Evolutionary conservation across 352 stramenopile genomes (phyloP).

Genomic region (Phytophthora macrochlamydospora): DNA sequence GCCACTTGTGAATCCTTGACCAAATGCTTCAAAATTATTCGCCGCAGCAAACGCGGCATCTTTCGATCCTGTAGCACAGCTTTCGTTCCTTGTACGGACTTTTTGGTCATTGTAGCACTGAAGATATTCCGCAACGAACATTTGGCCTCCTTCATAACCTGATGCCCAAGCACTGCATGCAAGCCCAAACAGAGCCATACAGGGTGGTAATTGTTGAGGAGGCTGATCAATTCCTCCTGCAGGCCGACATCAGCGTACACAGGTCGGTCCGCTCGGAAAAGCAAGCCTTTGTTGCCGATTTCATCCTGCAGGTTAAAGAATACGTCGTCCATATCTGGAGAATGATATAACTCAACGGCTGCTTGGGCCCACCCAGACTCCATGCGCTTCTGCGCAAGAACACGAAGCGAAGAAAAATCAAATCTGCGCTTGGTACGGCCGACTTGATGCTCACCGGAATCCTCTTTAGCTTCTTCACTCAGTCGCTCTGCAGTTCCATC

Average conservation of each 20-base stretch:
- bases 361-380: conserved; percentile 67
- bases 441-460: conserved; percentile 6
- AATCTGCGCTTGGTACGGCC: conserved; percentile 32
- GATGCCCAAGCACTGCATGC: conserved; percentile 82
- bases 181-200: conserved; percentile 92
- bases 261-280: conserved; percentile 85
- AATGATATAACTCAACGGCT: conserved; percentile 68
- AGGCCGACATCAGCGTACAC: conserved; percentile 92
- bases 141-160: conserved; percentile 61
- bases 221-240: conserved; percentile 78
- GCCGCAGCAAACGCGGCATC: conserved; percentile 61
- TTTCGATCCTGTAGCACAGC: conserved; percentile 24
- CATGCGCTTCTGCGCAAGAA: conserved; percentile 74
- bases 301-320: conserved; percentile 75
- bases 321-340: conserved; percentile 53
- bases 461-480: conserved; percentile 20
- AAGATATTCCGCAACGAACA: conserved; percentile 65
- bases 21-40: conserved; percentile 71
- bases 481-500: conserved; percentile 54
- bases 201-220: conserved; percentile 92
- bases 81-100: conserved; percentile 23
- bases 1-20: conserved; percentile 69
- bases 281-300: conserved; percentile 73
- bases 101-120: conserved; percentile 22
- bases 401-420: conserved; percentile 73